Evolutionary conservation across 495 filamentous ascomycete species (phyloP).

Genomic region (Xylaria flabelliformis): DNA sequence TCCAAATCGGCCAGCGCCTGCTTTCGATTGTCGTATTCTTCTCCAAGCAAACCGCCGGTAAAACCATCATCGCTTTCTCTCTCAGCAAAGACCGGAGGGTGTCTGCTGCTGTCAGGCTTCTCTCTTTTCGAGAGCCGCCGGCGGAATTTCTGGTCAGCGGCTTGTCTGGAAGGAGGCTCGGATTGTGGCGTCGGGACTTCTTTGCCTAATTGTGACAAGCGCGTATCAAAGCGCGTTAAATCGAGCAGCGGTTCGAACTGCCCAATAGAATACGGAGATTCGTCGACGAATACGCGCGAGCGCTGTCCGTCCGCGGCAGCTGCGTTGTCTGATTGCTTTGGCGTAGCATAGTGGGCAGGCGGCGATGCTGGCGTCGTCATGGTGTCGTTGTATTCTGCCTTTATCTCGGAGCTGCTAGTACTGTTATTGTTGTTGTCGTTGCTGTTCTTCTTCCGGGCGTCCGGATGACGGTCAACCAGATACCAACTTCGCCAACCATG

Average conservation of each 20-base stretch:
- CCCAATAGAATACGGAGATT: slow-evolving; percentile 58
- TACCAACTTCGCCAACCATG: slow-evolving; percentile 92
- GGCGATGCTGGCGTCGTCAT: slow-evolving; percentile 38
- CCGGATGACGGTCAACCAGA: slow-evolving; percentile 66
- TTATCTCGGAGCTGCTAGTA: slow-evolving; percentile 33
- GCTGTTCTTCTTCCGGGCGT: slow-evolving; percentile 33
- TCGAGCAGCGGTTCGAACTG: slow-evolving; percentile 64
- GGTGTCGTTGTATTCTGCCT: slow-evolving; percentile 36
- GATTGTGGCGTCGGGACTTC: slow-evolving; percentile 37
- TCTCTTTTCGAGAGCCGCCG: slow-evolving; percentile 24
- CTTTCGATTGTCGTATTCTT: slow-evolving; percentile 50
- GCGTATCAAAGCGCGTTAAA: slow-evolving; percentile 54
- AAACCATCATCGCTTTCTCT: slow-evolving; percentile 40
- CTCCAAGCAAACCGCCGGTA: slow-evolving; percentile 49
- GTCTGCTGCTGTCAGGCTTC: slow-evolving; percentile 25
- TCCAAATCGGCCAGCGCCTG: slow-evolving; percentile 38
- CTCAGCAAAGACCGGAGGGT: slow-evolving; percentile 1
- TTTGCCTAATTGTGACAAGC: slow-evolving; percentile 46
- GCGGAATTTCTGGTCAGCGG: slow-evolving; percentile 15
- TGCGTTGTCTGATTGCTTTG: slow-evolving; percentile 39
- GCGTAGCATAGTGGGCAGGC: slow-evolving; percentile 20
- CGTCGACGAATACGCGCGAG: slow-evolving; percentile 43
- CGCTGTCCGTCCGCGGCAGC: slow-evolving; percentile 44
- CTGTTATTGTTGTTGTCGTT: too few species aligned
- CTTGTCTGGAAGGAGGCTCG: slow-evolving; percentile 36